phyloP scores from a whole-genome alignment of 495 filamentous ascomycete genomes.

The Lichenothelia convexa region DNA sequence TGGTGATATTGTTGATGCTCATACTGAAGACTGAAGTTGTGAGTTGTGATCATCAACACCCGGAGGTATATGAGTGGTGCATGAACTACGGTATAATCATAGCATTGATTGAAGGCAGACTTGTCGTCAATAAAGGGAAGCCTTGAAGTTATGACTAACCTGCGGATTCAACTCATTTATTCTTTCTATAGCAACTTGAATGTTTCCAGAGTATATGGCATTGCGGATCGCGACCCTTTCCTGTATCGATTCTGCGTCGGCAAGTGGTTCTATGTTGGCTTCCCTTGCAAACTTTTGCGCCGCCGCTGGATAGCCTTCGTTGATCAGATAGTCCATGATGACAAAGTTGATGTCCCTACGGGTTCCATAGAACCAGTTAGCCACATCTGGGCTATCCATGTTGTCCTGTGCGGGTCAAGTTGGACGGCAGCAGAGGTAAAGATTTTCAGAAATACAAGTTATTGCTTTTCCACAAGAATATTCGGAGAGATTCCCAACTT shows the following conservation, averaged over 20 bases:
- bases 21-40: constrained; percentile 83
- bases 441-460: constrained; percentile 57
- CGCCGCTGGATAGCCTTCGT: constrained; percentile 83
- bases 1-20: constrained; percentile 23
- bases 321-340: constrained; percentile 94
- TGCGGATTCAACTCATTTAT: constrained; percentile 82
- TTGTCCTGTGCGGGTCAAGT: not conserved
- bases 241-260: constrained; percentile 52
- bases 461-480: constrained; percentile 70
- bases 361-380: not conserved
- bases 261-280: constrained; percentile 63
- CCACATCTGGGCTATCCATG: not conserved
- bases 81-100: constrained; percentile 98
- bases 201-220: constrained; percentile 65
- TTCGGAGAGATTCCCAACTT: constrained; percentile 99
- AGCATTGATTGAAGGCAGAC: too few relatives aligned
- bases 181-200: constrained; percentile 64
- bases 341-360: constrained; percentile 81
- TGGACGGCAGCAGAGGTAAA: constrained; percentile 29
- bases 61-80: constrained; percentile 96
- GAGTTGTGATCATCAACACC: constrained; percentile 81
- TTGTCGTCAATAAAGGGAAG: constrained; percentile 9
- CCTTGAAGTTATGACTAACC: constrained; percentile 37
- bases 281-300: constrained; percentile 87
- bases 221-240: constrained; percentile 62